Evolutionary conservation across 1,284 basidiomycete genomes (phyloP), one percentile per base, ranked within the genome.

Genomic region (Baeospora myosura): DNA sequence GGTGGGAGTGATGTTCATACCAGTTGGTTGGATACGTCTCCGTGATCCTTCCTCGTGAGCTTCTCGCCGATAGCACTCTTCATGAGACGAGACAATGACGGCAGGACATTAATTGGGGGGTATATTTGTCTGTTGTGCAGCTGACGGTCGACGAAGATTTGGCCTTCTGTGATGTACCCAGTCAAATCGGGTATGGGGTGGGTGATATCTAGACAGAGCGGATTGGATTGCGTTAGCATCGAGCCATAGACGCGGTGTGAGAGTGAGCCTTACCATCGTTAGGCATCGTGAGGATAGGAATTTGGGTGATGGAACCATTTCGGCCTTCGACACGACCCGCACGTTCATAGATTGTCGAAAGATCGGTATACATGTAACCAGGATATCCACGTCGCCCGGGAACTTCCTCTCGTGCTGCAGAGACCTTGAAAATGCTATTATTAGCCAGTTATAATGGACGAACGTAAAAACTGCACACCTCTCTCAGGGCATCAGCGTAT

Each of bases 101-200:
- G 96, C 34, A 99, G 76, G 49, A 99, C 96, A 70, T 99, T 98
- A 77, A 99, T 98, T 37, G 96, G 96, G 32, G 96, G 96, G 71
- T 98, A 98, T 64, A 98, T 95, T 67, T 98, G 95, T 57, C 89
- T 76, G 69, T 94, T 93, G 72, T 92, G 75, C 62, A 94, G 68
- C 60, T 89, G 87, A 54, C 95, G 86, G 73, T 99, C 96, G 58
- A 99, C 89, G 66, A 89, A 97, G 67, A 99, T 97, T 70, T 98
- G 96, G 40, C 96, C 96, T 72, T 98, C 88, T 33, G 95, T 98
- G 63, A 98, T 98, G 70, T 98, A 98, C 41, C 96, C 96, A 53
- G 93, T 98, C 69, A 99, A 75, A 81, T 98, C 96, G 55, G 95
- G 96, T 67, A 99, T 98, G 44, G 96, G 96, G 66, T 99, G 96